Percentiles rank a stretch among this genome's conserved stretches.
Conservation (phyloP, 495 filamentous ascomycete genomes). For the Parachaetomium inaequale region DNA sequence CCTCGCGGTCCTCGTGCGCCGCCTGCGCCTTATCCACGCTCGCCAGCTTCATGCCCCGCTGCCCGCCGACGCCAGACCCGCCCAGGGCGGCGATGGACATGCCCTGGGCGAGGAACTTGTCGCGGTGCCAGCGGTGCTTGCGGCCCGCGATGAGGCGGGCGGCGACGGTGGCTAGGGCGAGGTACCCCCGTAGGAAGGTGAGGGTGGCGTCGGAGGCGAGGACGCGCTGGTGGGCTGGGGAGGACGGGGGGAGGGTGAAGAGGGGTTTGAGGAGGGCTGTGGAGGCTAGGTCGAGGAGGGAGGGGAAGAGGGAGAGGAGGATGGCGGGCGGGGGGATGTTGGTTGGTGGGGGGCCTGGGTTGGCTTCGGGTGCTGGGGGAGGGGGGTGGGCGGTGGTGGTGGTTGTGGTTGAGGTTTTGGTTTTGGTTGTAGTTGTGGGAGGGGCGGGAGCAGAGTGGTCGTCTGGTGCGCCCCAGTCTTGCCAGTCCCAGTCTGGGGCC, state of each 20-base stretch:
- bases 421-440: neutral
- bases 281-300: constrained; percentile 56
- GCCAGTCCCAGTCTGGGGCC: constrained; percentile 41
- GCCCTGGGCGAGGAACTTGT: constrained; percentile 75
- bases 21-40: constrained; percentile 74
- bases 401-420: neutral
- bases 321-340: constrained; percentile 88
- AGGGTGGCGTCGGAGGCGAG: constrained; percentile 54
- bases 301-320: constrained; percentile 70
- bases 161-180: constrained; percentile 60
- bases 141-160: constrained; percentile 83
- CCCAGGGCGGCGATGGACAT: constrained; percentile 72
- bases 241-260: constrained; percentile 46
- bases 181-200: constrained; percentile 51
- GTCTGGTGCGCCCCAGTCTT: constrained; percentile 32
- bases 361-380: neutral
- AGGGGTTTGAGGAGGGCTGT: constrained; percentile 54
- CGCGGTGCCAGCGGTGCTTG: constrained; percentile 83
- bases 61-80: constrained; percentile 57
- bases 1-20: constrained; percentile 83
- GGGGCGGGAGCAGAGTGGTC: neutral
- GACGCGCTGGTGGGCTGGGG: constrained; percentile 49
- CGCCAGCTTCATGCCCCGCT: constrained; percentile 83
- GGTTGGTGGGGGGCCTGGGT: constrained; percentile 58
- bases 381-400: neutral